Percentiles rank a stretch among this genome's conserved stretches.
These are phyloP conservation scores for Auriscalpium vulgare DNA, from an alignment of 768 basidiomycete species.

Conservation along the genomic window DNA sequence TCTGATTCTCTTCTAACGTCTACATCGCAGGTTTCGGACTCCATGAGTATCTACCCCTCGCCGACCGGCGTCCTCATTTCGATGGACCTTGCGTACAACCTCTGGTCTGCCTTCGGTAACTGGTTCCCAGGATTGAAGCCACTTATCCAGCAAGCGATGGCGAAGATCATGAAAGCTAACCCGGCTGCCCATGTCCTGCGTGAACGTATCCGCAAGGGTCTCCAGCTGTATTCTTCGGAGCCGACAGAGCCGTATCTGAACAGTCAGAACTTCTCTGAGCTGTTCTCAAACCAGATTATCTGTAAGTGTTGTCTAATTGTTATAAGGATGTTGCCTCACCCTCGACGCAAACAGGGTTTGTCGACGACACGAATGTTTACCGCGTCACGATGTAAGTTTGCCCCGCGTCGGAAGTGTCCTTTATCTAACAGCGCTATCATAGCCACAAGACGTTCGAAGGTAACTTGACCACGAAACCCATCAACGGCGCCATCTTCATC, in stretches of 20 bases:
- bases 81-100: slow-evolving; percentile 96
- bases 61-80: slow-evolving; percentile 99
- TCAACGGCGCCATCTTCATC: slow-evolving; percentile 97
- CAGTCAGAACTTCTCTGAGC: slow-evolving; percentile 94
- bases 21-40: slow-evolving; percentile 68
- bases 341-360: slow-evolving; percentile 64
- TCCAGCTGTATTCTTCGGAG: slow-evolving; percentile 97
- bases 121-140: slow-evolving; percentile 99
- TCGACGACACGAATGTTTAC: slow-evolving; percentile 99
- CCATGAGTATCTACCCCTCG: slow-evolving; percentile 98
- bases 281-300: slow-evolving; percentile 98
- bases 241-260: slow-evolving; percentile 99
- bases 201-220: slow-evolving; percentile 97
- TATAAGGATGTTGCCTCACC: neutral
- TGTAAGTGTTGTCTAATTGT: slow-evolving; percentile 37
- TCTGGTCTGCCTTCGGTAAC: slow-evolving; percentile 98
- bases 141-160: slow-evolving; percentile 97
- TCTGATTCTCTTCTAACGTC: neutral
- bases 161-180: slow-evolving; percentile 99
- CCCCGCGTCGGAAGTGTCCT: neutral
- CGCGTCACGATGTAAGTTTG: slow-evolving; percentile 78
- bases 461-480: slow-evolving; percentile 98
- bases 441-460: slow-evolving; percentile 99
- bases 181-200: slow-evolving; percentile 95
- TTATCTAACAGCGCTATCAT: slow-evolving; percentile 14